A percentile compares a stretch with the other conserved stretches of the same genome.
phyloP scores from a whole-genome alignment of 2,329 filamentous ascomycete species.

The Malbranchea zuffiana region DNA sequence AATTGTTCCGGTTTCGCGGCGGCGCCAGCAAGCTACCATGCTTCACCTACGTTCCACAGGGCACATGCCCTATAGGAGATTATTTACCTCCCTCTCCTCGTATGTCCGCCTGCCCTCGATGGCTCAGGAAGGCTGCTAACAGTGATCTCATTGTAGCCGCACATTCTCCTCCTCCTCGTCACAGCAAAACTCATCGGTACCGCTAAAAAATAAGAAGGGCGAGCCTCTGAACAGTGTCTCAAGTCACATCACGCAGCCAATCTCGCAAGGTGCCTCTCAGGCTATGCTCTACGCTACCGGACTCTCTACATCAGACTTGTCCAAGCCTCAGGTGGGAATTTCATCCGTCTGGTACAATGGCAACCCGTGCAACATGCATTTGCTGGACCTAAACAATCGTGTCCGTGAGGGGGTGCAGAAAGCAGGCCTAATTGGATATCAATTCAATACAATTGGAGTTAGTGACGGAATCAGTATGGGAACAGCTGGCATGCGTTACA shows the following conservation, averaged over 20 bases:
- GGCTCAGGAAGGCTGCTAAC: not conserved
- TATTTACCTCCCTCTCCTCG: conserved; percentile 8
- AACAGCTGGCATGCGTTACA: conserved; percentile 92
- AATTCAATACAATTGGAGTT: conserved; percentile 98
- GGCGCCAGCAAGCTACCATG: conserved; percentile 12
- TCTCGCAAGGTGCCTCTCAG: conserved; percentile 95
- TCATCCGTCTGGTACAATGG: conserved; percentile 97
- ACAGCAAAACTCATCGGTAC: conserved; percentile 10
- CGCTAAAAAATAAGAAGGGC: conserved; percentile 12
- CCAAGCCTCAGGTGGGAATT: conserved; percentile 95
- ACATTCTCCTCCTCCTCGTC: conserved; percentile 5
- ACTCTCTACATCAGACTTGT: conserved; percentile 73
- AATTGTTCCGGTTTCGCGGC: no score
- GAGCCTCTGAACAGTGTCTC: conserved; percentile 68
- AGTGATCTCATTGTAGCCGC: conserved; percentile 4
- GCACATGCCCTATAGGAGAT: conserved; percentile 9
- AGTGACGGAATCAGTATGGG: conserved; percentile 98
- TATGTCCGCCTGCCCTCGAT: conserved; percentile 3
- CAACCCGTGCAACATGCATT: conserved; percentile 98
- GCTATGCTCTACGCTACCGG: conserved; percentile 98
- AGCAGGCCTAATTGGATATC: conserved; percentile 78
- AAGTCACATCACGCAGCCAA: conserved; percentile 80
- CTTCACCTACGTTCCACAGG: conserved; percentile 11
- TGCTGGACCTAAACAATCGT: conserved; percentile 74
- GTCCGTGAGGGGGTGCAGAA: conserved; percentile 62